Evolutionary conservation across 257 asterid genomes (phyloP), one percentile per base, ranked within the genome.

Genomic region (Echites panduratus): DNA sequence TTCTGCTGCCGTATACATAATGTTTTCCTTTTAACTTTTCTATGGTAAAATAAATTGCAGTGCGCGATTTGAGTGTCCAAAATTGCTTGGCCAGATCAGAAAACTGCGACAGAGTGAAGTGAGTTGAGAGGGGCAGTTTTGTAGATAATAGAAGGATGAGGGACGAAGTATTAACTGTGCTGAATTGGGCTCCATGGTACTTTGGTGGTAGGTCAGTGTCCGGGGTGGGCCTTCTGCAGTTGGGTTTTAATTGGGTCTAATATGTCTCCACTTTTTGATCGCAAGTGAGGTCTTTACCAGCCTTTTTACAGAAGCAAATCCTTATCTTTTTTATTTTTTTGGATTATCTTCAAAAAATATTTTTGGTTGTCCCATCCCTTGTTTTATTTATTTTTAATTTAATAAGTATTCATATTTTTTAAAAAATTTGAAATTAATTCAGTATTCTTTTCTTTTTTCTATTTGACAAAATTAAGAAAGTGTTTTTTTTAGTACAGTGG

Each of bases 131-230:
- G 38, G 73, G 78, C 52, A 27, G 20, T 45, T 2, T 32, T 13
- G 92, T 81, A 74, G 76, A 80, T 43, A 62, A 19, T 3, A 0
- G 16, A 26, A 43, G 44, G 53, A 66, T 0, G 0, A 3, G 32
- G 74, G 84, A 76, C 61, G 9, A 57, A 57, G 57, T 35, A n/a
- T 62, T 17, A 7, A 1, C 20, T 38, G 16, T 77, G 3, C 2
- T 0, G 11, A 13, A 22, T 78, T 73, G 86, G 83, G 86, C 82
- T 81, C 85, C 82, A 75, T 74, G 68, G 68, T 10, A 70, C 35
- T 47, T 61, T 44, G 85, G 68, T 80, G 80, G 84, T 81, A 82
- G 89, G 86, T 64, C 82, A 61, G 35, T 29, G 8, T 32, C 38
- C 38, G 38, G 38, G 38, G 85, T 75, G 81, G 84, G 86, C 87